These are phyloP conservation scores for Pichia manshurica DNA, from an alignment of 805 yeast species.

Conservation along the genomic window DNA sequence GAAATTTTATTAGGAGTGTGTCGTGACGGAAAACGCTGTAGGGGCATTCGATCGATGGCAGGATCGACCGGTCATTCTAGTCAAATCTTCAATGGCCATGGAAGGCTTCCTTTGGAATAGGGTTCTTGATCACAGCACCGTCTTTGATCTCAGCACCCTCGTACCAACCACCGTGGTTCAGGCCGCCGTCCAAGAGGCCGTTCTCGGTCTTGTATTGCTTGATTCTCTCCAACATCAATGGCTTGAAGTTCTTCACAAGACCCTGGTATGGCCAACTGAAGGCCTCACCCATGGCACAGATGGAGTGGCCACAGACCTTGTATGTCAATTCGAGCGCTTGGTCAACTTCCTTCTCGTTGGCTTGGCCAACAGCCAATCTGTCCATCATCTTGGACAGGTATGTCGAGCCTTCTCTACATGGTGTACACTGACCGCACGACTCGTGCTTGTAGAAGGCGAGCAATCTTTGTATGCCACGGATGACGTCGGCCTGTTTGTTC, in stretches of 20 bases:
- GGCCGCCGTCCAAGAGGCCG: conserved; percentile 29
- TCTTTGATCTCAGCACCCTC: conserved; percentile 50
- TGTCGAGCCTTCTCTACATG: conserved; percentile 91
- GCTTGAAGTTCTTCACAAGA: conserved; percentile 76
- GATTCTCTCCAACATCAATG: conserved; percentile 73
- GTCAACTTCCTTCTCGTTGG: conserved; percentile 74
- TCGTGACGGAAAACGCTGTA: too few relatives aligned
- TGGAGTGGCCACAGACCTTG: conserved; percentile 87
- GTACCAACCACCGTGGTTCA: conserved; percentile 76
- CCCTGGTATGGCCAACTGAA: conserved; percentile 95
- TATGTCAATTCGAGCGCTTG: conserved; percentile 78
- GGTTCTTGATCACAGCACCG: conserved; percentile 61
- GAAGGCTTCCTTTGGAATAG: conserved; percentile 40
- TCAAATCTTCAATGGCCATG: conserved; percentile 20
- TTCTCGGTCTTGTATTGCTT: conserved; percentile 48
- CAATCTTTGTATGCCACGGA: conserved; percentile 81
- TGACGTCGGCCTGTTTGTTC: conserved; percentile 80
- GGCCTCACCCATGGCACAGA: conserved; percentile 89
- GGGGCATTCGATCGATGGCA: too few relatives aligned
- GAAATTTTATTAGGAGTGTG: too few relatives aligned
- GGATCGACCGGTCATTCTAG: background rate
- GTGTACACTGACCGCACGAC: conserved; percentile 93
- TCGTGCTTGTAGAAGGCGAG: conserved; percentile 84
- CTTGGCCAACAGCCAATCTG: conserved; percentile 74
- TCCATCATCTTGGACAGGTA: conserved; percentile 83